These are phyloP conservation scores for Paspalum vaginatum DNA, from an alignment of 176 grass and related monocot genomes.

Conservation along the genomic window DNA sequence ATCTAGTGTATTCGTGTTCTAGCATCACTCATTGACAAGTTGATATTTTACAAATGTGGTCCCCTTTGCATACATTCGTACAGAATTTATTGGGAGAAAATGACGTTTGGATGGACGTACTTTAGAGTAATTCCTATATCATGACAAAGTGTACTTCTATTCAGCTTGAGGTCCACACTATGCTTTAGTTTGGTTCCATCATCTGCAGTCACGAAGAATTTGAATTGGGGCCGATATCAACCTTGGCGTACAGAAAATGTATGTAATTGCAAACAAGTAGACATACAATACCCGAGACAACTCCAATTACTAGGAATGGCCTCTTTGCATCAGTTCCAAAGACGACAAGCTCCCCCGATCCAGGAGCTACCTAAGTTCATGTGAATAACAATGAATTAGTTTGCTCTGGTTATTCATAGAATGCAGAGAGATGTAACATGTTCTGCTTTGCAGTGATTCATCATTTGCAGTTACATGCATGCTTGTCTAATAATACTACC, in stretches of 20 bases:
- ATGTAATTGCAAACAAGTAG: neutral
- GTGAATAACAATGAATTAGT: neutral
- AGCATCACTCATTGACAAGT: neutral
- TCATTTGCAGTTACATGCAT: neutral
- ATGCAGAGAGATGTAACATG: neutral
- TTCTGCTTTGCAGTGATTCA: neutral
- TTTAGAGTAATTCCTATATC: slow-evolving; percentile 58
- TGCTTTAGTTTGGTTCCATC: slow-evolving; percentile 58
- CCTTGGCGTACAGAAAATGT: neutral
- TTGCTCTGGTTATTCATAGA: neutral
- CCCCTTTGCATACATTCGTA: neutral
- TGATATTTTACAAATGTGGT: neutral
- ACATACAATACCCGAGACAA: slow-evolving; percentile 54
- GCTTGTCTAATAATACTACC: neutral
- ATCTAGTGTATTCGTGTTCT: neutral
- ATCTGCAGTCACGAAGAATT: slow-evolving; percentile 35
- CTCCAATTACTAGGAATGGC: slow-evolving; percentile 62
- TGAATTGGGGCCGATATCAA: neutral
- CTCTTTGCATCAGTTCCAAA: slow-evolving; percentile 47
- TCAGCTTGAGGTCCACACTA: slow-evolving; percentile 52
- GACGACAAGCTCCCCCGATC: slow-evolving; percentile 61
- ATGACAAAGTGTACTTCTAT: slow-evolving; percentile 57
- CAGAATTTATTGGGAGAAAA: neutral
- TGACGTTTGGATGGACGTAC: slow-evolving; percentile 22
- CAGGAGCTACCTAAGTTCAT: slow-evolving; percentile 53